Base-by-base conservation (phyloP, 495 filamentous ascomycete genomes). In the Penicillium manginii region DNA sequence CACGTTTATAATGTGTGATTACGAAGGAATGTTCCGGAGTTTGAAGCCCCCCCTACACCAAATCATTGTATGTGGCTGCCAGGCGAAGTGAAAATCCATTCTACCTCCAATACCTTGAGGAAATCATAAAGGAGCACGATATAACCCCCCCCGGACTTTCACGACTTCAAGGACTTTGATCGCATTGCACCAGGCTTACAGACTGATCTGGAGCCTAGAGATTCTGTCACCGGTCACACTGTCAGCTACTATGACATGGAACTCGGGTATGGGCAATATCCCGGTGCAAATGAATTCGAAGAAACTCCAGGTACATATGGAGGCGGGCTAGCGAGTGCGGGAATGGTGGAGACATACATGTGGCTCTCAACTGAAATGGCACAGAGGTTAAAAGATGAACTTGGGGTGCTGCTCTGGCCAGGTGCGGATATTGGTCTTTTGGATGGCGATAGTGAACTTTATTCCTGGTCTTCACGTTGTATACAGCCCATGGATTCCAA, bases 121-220 rank as follows among this genome's bases (percentile, higher is more conserved):
- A 62, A 58, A 42, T 62, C 31, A 31, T 58, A 8, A 62, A 33
- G 50, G 35, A 62, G 42, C 54, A 10, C 49, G 40, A 52, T 23
- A 57, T 57, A 52, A 52, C 26, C 6, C 51, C 46, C 46, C 53
- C 45, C 19, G 37, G 39, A 52, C 31, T 56, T 57, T 37, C 48
- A 45, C 49, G 10, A 54, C 40, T 62, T 62, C 43, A 50, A 49
- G 31, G 8, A 52, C 21, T 61, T 53, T 46, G 42, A 61, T 54
- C 19, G 3, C 50, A 57, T 23, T 51, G 33, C 42, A 57, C 40
- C 50, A 54, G 31, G 59, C 29, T 62, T 62, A 54, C 54, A 58
- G 55, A 37, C 59, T 58, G 59, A 62, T 62, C 31, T 62, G 59
- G 59, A 62, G 54, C 59, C 59, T 40, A 62, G 59, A 54, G 50